Evolutionary conservation across 345 rosid genomes (phyloP).

Genomic region (Orychophragmus violaceus): DNA sequence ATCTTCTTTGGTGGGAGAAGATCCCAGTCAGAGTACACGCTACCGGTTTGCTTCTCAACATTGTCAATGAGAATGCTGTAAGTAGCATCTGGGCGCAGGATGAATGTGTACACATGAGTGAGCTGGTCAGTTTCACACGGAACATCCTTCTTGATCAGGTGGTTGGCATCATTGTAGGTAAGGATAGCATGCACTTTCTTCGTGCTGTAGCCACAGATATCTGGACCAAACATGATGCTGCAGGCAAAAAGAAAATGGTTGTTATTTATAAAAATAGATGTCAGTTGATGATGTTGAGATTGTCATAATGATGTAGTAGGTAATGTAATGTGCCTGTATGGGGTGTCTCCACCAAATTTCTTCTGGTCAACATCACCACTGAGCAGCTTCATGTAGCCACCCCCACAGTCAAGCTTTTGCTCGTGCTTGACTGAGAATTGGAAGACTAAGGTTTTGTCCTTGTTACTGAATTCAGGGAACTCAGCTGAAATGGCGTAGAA

Average conservation of each 20-base stretch:
- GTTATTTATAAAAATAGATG: not conserved
- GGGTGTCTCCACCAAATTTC: conserved; percentile 94
- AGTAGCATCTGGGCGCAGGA: conserved; percentile 90
- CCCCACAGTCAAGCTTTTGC: conserved; percentile 99
- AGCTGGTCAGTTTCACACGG: conserved; percentile 99
- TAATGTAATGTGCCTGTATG: conserved; percentile 60
- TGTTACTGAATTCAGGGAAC: conserved; percentile 89
- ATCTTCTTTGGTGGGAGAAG: conserved; percentile 85
- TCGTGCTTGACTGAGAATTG: conserved; percentile 98
- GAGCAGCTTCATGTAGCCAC: conserved; percentile 98
- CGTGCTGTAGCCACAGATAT: conserved; percentile 94
- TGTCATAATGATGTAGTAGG: not conserved
- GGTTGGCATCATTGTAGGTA: conserved; percentile 68
- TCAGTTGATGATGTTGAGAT: not conserved
- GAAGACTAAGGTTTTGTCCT: conserved; percentile 85
- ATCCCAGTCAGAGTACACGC: conserved; percentile 89
- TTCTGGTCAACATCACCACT: conserved; percentile 88
- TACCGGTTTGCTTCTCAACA: conserved; percentile 88
- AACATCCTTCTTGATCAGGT: conserved; percentile 93
- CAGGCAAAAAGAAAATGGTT: conserved; percentile 13
- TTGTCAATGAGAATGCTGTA: conserved; percentile 89
- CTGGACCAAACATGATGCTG: conserved; percentile 99
- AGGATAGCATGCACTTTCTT: conserved; percentile 99
- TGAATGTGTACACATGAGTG: conserved; percentile 82
- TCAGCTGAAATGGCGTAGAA: conserved; percentile 97